Base-by-base conservation (phyloP, 805 yeast species). In the Cephaloascus albidus region DNA sequence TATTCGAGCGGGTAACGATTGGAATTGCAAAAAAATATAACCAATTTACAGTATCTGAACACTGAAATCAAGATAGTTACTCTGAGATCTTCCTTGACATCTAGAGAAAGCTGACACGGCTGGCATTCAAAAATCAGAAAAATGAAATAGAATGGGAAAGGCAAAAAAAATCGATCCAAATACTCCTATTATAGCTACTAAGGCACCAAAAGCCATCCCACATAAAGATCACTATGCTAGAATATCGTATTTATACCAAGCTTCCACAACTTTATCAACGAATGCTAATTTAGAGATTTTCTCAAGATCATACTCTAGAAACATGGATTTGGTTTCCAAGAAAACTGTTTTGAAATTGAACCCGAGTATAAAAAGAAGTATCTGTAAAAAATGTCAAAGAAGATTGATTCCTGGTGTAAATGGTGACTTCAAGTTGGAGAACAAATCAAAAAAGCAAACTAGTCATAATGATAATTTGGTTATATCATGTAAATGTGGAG, bases 331-430 rank as follows among this genome's bases (percentile, higher is more conserved):
- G 6, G 81, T 85, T 6, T 72, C 85, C 6, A 80, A 81, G 52
- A 82, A 80, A 50, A 72, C 78, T 2, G 89, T 84, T 15, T 53
- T 80, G 17, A 73, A 81, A 44, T 53, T 82, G 20, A 70, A 82
- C 32, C 88, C 89, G 1, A 57, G 60, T 28, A 45, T 86, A 10
- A 87, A 87, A 55, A 65, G 95, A 46, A 65, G 72, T 0, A 52
- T 80, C 14, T 87, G 96, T 57, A 85, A 85, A 48, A 60, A 59
- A 30, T 87, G 96, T 55, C 58, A 71, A 35, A 54, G 76, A 6
- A 43, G 72, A 8, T 59, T 72, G 43, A 49, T 75, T 1, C 76
- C 81, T 1, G 81, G 79, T 0, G 38, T 63, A 15, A 66, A 70
- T 16, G 50, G 70, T 37, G 36, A 53, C 1, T 46, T 65, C 2